Base-by-base conservation (phyloP, 2,329 filamentous ascomycete species). In the Colletotrichum shisoi region DNA sequence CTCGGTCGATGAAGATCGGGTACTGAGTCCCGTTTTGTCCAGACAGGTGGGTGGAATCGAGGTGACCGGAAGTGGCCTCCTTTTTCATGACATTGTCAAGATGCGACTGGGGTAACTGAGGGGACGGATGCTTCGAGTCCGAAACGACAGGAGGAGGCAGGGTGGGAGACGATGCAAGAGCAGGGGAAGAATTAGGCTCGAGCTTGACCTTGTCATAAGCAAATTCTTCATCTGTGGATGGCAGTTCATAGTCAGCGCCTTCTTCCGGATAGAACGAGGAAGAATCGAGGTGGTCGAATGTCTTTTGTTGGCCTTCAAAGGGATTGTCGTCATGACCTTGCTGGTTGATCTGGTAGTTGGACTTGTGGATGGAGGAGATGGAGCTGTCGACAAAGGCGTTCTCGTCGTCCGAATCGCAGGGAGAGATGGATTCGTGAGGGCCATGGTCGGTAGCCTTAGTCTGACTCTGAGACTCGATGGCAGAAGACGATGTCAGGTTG, bases 231-330 rank as follows among this genome's bases (percentile, higher is more conserved):
- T 59, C 57, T 1, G 19, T 19, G 13, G 56, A 42, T 13, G 48
- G 27, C 15, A 37, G 15, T 21, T 24, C 24, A 37, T 56, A 57
- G 12, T 34, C 19, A 21, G 42, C 44, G 31, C 48, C 61, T 15
- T 68, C 65, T 12, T 68, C 56, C 15, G 65, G 65, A 19, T 68
- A 68, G 56, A 68, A 65, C 12, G 62, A 68, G 13, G 65, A 68
- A 27, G 65, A 39, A 31, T 65, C 56, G 12, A 44, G 62, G 31
- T 19, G 60, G 21, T 65, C 39, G 51, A 27, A n/a, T 9, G 54
- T 49, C 17, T 21, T 17, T 31, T 61, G 46, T 9, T 57, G 53
- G 42, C 39, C 45, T 12, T 40, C 19, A 13, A 67, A 57, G 17
- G 60, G 46, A 13, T 67, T 46, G 13, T 37, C n/a, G 2, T 24